Evolutionary conservation across 2,329 filamentous ascomycete genomes (phyloP), one percentile per base, ranked within the genome.

Genomic region (Diaporthe vexans): DNA sequence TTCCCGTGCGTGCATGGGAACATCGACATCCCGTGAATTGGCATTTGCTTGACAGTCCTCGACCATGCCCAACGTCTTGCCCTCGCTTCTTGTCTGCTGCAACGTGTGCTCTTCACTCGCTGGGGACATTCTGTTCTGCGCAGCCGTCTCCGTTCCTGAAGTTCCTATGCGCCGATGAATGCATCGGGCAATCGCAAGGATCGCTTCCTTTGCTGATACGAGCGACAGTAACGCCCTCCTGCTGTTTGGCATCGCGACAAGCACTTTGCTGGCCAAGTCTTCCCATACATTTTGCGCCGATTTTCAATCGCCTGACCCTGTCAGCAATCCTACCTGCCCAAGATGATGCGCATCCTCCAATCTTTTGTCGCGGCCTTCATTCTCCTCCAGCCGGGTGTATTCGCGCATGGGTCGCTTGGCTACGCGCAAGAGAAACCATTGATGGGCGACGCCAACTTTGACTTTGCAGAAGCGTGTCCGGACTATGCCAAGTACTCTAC

Each of bases 401-500:
- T 65, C 46, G 48, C 69, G 8, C 35, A 29, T 77, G 59, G 65
- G 15, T 46, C 48, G 17, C 73, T 72, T 15, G 61, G 69, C 15
- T 63, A 71, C 43, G 73, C 57, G 21, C 73, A 81, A 51, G 82
- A 83, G 74, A 77, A 82, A 26, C 82, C 81, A 13, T 70, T 84
- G 73, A 75, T 67, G 48, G 76, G 79, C 58, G 77, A 81, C 40
- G 81, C 82, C 65, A 79, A 82, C 48, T 71, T 78, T 59, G 80
- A 84, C 63, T 76, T 65, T 35, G 59, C 72, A 24, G 46, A 58
- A 75, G 90, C 88, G 57, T 94, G 92, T 81, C 92, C 91, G 9
- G 91, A 93, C 78, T 94, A 93, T 81, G 86, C 86, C 11, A 83
- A 85, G 65, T 93, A 93, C 80, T 87, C 91, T 5, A 83, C 86